phyloP scores from a whole-genome alignment of 1,284 basidiomycete genomes.

The Cryptococcus sp. region DNA sequence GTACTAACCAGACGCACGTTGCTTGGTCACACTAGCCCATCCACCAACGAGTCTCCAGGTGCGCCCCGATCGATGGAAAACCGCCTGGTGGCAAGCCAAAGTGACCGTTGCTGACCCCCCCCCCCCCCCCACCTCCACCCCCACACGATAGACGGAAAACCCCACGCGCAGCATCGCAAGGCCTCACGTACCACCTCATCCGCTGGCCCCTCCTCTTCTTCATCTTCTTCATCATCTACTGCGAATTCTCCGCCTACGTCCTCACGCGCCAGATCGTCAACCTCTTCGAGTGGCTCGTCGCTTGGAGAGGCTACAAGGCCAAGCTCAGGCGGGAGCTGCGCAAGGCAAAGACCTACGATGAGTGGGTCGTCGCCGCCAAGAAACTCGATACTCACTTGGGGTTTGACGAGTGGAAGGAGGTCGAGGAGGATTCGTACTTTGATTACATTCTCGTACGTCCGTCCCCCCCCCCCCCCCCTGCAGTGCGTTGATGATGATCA shows the following conservation, averaged over 20 bases:
- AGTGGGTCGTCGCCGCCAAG: constrained; percentile 78
- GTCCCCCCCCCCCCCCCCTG: constrained; percentile 56
- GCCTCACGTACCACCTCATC: constrained; percentile 74
- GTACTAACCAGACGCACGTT: constrained; percentile 2
- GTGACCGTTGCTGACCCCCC: neutral
- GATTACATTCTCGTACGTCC: constrained; percentile 78
- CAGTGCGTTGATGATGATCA: neutral
- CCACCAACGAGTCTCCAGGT: constrained; percentile 63
- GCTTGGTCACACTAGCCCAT: constrained; percentile 56
- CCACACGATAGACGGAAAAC: constrained; percentile 4
- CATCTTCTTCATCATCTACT: constrained; percentile 78
- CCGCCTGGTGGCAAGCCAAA: neutral
- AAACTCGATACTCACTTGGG: constrained; percentile 75
- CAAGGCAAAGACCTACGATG: constrained; percentile 65
- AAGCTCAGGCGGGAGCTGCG: constrained; percentile 69
- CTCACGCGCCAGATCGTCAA: constrained; percentile 87
- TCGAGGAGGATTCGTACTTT: constrained; percentile 80
- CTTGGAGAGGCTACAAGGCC: constrained; percentile 85
- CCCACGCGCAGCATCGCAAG: constrained; percentile 51
- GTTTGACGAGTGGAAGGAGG: constrained; percentile 82
- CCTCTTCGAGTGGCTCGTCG: constrained; percentile 83
- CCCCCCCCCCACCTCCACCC: too few species aligned
- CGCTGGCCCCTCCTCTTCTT: constrained; percentile 71
- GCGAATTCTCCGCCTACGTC: constrained; percentile 83
- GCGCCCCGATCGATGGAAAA: constrained; percentile 8